Evolutionary conservation across 2,329 filamentous ascomycete species (phyloP).

Genomic region (Periconia sp.): DNA sequence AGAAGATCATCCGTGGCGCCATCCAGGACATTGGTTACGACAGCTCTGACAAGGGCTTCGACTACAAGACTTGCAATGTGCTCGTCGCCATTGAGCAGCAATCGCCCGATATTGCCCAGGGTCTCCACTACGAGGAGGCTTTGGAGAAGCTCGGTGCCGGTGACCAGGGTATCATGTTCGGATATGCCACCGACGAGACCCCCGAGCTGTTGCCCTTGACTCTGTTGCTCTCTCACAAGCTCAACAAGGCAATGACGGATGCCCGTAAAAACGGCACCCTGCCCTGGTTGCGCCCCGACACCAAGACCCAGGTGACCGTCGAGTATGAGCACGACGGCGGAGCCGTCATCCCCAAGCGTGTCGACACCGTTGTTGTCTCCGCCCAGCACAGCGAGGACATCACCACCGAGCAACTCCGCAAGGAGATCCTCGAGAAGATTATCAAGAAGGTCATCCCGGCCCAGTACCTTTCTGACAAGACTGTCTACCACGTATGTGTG

Average conservation of each 20-base stretch:
- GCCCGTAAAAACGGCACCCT: conserved; percentile 85
- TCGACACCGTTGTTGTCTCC: conserved; percentile 95
- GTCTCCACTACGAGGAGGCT: conserved; percentile 96
- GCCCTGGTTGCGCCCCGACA: conserved; percentile 95
- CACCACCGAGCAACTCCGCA: conserved; percentile 86
- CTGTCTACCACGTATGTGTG: conserved; percentile 82
- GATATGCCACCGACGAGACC: conserved; percentile 98
- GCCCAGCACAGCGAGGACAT: conserved; percentile 91
- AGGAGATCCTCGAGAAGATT: conserved; percentile 96
- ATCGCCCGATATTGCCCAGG: conserved; percentile 97
- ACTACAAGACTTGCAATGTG: conserved; percentile 99
- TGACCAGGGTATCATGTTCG: conserved; percentile 99
- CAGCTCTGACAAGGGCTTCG: conserved; percentile 94
- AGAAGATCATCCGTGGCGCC: conserved; percentile 89
- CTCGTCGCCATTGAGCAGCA: conserved; percentile 99
- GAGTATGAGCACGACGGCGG: conserved; percentile 98
- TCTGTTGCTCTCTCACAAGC: conserved; percentile 91
- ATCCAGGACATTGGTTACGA: conserved; percentile 99
- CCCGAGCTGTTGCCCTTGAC: conserved; percentile 95
- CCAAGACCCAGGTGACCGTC: conserved; percentile 99
- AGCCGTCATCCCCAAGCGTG: conserved; percentile 86
- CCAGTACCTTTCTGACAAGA: conserved; percentile 89
- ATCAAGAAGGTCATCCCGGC: conserved; percentile 92
- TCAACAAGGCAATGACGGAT: conserved; percentile 91
- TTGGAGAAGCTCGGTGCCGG: conserved; percentile 97